These are phyloP conservation scores for Phyllostachys edulis DNA, from an alignment of 176 grass and related monocot species.

Conservation along the genomic window DNA sequence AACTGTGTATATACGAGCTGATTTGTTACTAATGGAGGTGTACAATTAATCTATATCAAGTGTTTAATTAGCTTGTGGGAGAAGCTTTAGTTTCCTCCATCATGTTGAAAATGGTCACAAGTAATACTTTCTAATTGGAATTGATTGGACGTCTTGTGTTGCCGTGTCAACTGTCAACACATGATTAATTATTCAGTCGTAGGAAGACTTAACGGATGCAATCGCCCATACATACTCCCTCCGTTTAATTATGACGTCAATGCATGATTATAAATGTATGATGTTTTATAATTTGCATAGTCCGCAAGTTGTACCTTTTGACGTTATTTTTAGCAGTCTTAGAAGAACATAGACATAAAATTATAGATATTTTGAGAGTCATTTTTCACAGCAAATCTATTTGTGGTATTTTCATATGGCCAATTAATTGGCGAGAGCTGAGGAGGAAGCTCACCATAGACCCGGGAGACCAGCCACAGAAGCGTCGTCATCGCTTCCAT, in stretches of 20 bases:
- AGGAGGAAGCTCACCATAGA: too few relatives aligned
- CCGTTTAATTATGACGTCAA: not conserved
- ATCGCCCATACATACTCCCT: not conserved
- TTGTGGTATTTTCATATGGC: too few relatives aligned
- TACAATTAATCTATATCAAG: not conserved
- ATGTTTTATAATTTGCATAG: not conserved
- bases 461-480: too few relatives aligned
- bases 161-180: not conserved
- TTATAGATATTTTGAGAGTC: too few relatives aligned
- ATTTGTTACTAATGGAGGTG: not conserved
- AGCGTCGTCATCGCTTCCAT: too few relatives aligned
- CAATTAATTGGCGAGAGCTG: too few relatives aligned
- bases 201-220: not conserved
- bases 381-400: too few relatives aligned
- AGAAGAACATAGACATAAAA: too few relatives aligned
- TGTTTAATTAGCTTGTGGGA: not conserved
- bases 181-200: not conserved
- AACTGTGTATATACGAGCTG: not conserved
- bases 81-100: not conserved
- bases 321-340: too few relatives aligned
- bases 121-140: not conserved
- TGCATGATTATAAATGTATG: not conserved
- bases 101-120: not conserved
- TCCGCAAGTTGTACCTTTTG: too few relatives aligned
- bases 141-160: slow-evolving; percentile 3